Base-by-base conservation (phyloP, 1,284 basidiomycete species). In the Ustilago curta region DNA sequence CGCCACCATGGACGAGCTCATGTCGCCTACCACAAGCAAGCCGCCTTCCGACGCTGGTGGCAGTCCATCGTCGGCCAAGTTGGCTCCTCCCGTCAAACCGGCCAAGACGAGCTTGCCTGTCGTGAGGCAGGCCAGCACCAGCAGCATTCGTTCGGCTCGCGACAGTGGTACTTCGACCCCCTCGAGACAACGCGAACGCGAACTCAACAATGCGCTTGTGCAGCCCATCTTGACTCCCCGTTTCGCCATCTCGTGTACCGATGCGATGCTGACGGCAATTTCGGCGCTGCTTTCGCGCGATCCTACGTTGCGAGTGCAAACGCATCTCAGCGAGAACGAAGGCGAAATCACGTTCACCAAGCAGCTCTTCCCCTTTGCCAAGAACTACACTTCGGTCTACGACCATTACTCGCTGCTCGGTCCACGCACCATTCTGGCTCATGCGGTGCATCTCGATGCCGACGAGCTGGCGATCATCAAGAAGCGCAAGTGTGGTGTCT, bases 191-290 rank as follows among this genome's bases (percentile, higher is more conserved):
- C 63, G 68, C 29, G 72, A 76, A 45, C 70, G 70, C 42, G 75
- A 76, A 31, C 48, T 70, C 18, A 61, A 55, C 29, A 56, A 68
- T 21, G 70, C 77, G 11, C 75, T 95, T 18, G 92, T 98, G 7
- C 91, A 92, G 64, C 95, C 95, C 0, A 90, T 96, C 81, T 86
- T 98, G 47, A 98, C 96, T 0, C 96, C 96, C 19, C 91, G 95
- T 19, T 98, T 99, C 85, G 95, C 96, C 29, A 92, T 99, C 71
- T 91, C 92, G n/a, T 96, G 94, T 85, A 91, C 94, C 0, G 85
- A 88, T 14, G 87, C 89, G n/a, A 89, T 97, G 39, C 88, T 98
- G 49, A 59, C 81, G 1, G 86, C 86, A 8, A 88, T 98, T 9
- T 91, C 91, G 16, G 79, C 88, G 3, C 86, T 95, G 43, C 76